Evolutionary conservation across 2,329 filamentous ascomycete genomes (phyloP).

Genomic region (Xylariaceae sp.): DNA sequence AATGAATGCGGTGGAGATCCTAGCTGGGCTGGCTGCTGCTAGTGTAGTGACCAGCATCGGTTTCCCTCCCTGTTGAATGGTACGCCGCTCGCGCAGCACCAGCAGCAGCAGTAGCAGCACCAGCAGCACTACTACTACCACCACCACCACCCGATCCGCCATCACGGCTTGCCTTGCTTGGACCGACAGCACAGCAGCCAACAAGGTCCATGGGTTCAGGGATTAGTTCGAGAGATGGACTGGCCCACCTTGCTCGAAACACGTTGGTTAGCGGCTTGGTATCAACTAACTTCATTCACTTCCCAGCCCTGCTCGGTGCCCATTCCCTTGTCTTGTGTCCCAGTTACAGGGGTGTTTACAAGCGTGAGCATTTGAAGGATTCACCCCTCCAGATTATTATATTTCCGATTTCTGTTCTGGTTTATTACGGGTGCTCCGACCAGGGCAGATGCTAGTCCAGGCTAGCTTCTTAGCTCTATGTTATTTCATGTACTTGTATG

Average conservation of each 20-base stretch:
- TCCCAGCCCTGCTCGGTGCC: constrained; percentile 41
- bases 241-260: constrained; percentile 42
- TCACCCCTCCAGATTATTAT: constrained; percentile 55
- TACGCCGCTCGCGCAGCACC: constrained; percentile 25
- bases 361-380: constrained; percentile 41
- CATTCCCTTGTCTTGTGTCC: constrained; percentile 43
- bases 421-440: constrained; percentile 52
- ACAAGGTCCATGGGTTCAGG: constrained; percentile 42
- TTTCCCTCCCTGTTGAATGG: constrained; percentile 20
- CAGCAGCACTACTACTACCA: constrained; percentile 24
- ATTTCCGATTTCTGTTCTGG: constrained; percentile 57
- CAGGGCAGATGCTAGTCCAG: constrained; percentile 22
- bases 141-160: constrained; percentile 38
- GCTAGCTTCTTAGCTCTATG: constrained; percentile 23
- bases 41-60: constrained; percentile 24
- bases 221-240: constrained; percentile 34
- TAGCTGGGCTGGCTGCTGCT: constrained; percentile 21
- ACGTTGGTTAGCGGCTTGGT: constrained; percentile 42
- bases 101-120: too few species aligned
- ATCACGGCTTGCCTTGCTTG: constrained; percentile 38
- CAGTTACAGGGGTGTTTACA: constrained; percentile 46
- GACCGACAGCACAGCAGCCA: constrained; percentile 23
- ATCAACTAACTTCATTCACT: constrained; percentile 42
- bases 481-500: constrained; percentile 21
- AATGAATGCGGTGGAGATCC: constrained; percentile 21